Evolutionary conservation across 2,329 filamentous ascomycete species (phyloP), one percentile per base, ranked within the genome.

Genomic region (Aspergillus chevalieri): DNA sequence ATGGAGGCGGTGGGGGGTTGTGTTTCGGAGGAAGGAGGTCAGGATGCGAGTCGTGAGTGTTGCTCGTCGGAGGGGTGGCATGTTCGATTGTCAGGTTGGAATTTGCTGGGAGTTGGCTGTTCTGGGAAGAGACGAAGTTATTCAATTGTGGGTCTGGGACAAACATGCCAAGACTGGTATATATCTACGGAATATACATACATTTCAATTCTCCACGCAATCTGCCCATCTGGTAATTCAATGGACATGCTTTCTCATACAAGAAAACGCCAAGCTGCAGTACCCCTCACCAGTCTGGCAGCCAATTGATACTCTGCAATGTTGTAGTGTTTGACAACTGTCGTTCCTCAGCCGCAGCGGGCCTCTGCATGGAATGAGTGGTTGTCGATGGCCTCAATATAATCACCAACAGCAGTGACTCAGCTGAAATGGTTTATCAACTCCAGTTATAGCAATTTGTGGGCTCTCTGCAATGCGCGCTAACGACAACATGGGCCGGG

Each of bases 1-100:
- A 51, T 69, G 65, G 8, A 55, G 50, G 52, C 63, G 64, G 44
- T 22, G 47, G 33, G 42, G 33, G 38, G 44, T 28, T 22, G 21
- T 34, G 47, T 4, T 44, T 33, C 19, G 43, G 50, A 34, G 38
- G 44, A 53, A 43, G 36, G 21, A 47, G 48, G 28, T 45, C 3
- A 43, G 44, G 21, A 42, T 50, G 33, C 52, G 10, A 3, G 46
- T 21, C 21, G 44, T 50, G 22, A 52, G 10, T 24, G 46, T 17
- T 24, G 44, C 42, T 47, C 52, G 53, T 12, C 55, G 50, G 8
- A 47, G 43, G 21, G 46, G 19, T 24, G 33, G 12, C 36, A 41
- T 14, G 36, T 9, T 41, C 36, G 15, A 42, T 22, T 42, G 14
- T 5, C 4, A 14, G 39, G 39, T 21, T 9, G 6, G n/a, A 10